These are phyloP conservation scores for Acanthamoeba rhysodes DNA, from an alignment of 208 protist genomes.

Conservation along the genomic window DNA sequence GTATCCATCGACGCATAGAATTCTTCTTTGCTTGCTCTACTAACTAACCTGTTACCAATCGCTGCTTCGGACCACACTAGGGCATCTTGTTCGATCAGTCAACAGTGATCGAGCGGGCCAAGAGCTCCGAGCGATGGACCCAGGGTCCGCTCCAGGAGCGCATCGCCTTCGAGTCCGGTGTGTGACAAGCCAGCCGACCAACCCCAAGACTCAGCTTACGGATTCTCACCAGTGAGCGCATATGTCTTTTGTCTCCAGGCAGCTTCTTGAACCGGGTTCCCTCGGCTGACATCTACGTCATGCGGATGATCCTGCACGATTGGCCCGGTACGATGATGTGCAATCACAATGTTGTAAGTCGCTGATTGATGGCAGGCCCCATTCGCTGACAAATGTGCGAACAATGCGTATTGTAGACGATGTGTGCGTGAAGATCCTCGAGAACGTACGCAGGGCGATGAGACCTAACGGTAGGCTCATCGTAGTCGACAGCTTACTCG, in stretches of 20 bases:
- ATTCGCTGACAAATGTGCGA: neutral
- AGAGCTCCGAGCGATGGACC: neutral
- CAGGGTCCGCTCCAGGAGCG: conserved; percentile 2
- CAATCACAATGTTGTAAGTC: too few species aligned
- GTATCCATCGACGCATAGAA: neutral
- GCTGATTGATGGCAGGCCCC: too few species aligned
- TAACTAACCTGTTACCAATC: neutral
- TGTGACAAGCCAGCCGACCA: too few species aligned
- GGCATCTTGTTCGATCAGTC: conserved; percentile 73
- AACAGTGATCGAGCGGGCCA: conserved; percentile 16
- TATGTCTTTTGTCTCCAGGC: neutral
- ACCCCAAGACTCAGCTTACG: too few species aligned
- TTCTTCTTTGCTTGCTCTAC: neutral
- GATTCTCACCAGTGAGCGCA: too few species aligned
- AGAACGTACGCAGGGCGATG: neutral
- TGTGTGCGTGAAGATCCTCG: conserved; percentile 38
- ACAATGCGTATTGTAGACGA: neutral
- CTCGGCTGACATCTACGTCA: conserved; percentile 67
- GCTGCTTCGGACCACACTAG: neutral
- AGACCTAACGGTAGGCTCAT: neutral
- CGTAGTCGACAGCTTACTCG: conserved; percentile 7
- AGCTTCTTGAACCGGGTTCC: conserved; percentile 55
- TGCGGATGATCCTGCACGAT: conserved; percentile 75
- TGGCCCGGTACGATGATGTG: conserved; percentile 35
- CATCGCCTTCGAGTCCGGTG: conserved; percentile 48